phyloP scores from a whole-genome alignment of 768 basidiomycete species.

The Hygrocybe coccinea region DNA sequence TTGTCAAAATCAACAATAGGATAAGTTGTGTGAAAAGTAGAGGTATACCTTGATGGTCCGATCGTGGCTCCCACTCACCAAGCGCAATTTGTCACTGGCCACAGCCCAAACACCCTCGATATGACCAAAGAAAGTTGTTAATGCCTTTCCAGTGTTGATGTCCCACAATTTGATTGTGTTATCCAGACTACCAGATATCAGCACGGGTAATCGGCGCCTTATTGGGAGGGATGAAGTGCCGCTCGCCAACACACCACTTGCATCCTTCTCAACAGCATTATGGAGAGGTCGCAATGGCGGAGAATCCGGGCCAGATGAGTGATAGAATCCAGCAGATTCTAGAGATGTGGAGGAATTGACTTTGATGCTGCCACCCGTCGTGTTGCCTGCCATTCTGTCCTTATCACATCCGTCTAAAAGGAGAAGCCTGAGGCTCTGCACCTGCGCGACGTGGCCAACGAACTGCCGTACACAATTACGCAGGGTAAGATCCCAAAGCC shows the following conservation, averaged over 20 bases:
- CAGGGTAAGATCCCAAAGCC: slow-evolving; percentile 85
- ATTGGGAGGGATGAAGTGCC: neutral
- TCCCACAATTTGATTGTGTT: slow-evolving; percentile 98
- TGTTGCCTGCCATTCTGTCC: slow-evolving; percentile 19
- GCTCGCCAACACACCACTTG: neutral
- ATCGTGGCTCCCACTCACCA: slow-evolving; percentile 93
- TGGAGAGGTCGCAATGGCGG: no score
- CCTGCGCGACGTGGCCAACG: slow-evolving; percentile 88
- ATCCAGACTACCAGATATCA: slow-evolving; percentile 88
- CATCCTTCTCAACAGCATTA: no score
- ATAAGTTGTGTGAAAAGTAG: slow-evolving; percentile 7
- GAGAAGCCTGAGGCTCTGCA: slow-evolving; percentile 84
- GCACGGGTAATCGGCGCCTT: slow-evolving; percentile 54
- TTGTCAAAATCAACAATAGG: slow-evolving; percentile 26
- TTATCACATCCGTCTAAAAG: slow-evolving; percentile 54
- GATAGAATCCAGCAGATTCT: no score
- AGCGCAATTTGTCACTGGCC: slow-evolving; percentile 82
- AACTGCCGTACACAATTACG: slow-evolving; percentile 81
- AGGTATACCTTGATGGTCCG: slow-evolving; percentile 86
- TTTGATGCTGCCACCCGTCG: slow-evolving; percentile 17
- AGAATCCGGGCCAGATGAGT: no score
- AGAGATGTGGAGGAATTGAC: neutral
- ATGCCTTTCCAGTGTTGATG: slow-evolving; percentile 73
- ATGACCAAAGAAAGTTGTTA: slow-evolving; percentile 88
- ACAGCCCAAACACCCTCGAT: slow-evolving; percentile 99